Base-by-base conservation (phyloP, 2,329 filamentous ascomycete genomes). In the Laburnicola sp. region DNA sequence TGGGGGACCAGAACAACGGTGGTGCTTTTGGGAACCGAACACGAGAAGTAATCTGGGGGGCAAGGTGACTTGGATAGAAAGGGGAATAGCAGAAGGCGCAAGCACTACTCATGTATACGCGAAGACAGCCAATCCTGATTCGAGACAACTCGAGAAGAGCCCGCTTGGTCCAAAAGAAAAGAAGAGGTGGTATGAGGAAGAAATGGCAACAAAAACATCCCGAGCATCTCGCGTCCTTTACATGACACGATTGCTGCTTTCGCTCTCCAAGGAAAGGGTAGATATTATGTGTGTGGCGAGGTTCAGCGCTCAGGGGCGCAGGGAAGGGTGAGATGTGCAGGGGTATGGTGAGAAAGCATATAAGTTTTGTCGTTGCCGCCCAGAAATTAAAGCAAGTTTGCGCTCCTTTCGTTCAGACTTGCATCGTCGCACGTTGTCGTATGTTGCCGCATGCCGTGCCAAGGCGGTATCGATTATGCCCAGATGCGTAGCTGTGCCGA, bases 401-500 rank as follows among this genome's bases (percentile, higher is more conserved):
- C 53, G 59, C 66, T 57, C 62, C 62, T 55, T 63, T 58, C 56
- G 58, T 67, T 56, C 54, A 60, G 49, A 60, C 57, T 62, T 59
- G 60, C 65, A 62, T 68, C 58, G 60, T 69, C 62, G 64, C 61
- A 64, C 66, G 56, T 58, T 58, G 55, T 51, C 43, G 37, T 45
- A 45, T 44, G 41, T 64, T 40, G 43, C 62, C 62, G 58, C 57
- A 57, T 60, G 44, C 53, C 59, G 43, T 57, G 35, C 34, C 48
- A 50, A 27, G 58, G 48, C 50, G 44, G 53, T 26, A 40, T 57
- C 52, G 39, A 58, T 69, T 71, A 80, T 74, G 78, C 78, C 78
- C 78, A 80, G 65, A 80, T 78, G 53, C 78, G 77, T 53, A 80
- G 72, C 78, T 80, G 63, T 44, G 44, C 25, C 27, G 52, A 35